Percentiles rank a stretch among this genome's conserved stretches.
Conservation (phyloP, 441 rosid genomes). For the Populus hybrid region DNA sequence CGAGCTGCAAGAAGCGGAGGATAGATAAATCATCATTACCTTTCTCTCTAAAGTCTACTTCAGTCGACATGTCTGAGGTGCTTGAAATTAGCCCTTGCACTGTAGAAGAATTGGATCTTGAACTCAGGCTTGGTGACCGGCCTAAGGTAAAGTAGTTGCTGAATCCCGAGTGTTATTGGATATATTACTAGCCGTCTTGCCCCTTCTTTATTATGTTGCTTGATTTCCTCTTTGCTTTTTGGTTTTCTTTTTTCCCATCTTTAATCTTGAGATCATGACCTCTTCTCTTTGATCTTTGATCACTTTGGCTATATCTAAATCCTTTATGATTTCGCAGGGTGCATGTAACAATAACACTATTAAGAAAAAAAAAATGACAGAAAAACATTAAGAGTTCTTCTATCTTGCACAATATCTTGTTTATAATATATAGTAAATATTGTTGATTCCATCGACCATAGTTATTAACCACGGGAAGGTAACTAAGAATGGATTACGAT, state of each 20-base stretch:
- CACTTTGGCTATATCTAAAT: slow-evolving; percentile 21
- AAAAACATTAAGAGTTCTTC: slow-evolving; percentile 12
- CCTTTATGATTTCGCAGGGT: slow-evolving; percentile 22
- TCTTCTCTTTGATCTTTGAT: slow-evolving; percentile 18
- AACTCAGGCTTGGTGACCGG: slow-evolving; percentile 79
- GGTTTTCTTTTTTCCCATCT: slow-evolving; percentile 6
- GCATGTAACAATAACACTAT: slow-evolving; percentile 27
- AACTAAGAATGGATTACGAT: slow-evolving; percentile 1
- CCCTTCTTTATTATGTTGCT: slow-evolving; percentile 16
- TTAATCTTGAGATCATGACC: slow-evolving; percentile 19
- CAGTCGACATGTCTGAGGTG: slow-evolving; percentile 35
- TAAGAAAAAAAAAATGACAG: slow-evolving; percentile 7
- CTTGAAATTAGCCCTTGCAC: slow-evolving; percentile 34
- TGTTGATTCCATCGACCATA: slow-evolving; percentile 14
- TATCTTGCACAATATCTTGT: neutral
- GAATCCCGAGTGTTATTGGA: slow-evolving; percentile 7
- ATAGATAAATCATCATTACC: slow-evolving; percentile 40
- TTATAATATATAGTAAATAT: neutral
- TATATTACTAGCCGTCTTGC: neutral
- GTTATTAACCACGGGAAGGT: slow-evolving; percentile 5
- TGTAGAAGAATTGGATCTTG: slow-evolving; percentile 85
- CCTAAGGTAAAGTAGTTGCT: slow-evolving; percentile 54
- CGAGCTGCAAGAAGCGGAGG: slow-evolving; percentile 49
- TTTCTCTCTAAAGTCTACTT: slow-evolving; percentile 37
- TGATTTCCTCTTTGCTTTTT: slow-evolving; percentile 11